phyloP scores from a whole-genome alignment of 768 basidiomycete genomes.

The Rubroboletus pulcherrimus region DNA sequence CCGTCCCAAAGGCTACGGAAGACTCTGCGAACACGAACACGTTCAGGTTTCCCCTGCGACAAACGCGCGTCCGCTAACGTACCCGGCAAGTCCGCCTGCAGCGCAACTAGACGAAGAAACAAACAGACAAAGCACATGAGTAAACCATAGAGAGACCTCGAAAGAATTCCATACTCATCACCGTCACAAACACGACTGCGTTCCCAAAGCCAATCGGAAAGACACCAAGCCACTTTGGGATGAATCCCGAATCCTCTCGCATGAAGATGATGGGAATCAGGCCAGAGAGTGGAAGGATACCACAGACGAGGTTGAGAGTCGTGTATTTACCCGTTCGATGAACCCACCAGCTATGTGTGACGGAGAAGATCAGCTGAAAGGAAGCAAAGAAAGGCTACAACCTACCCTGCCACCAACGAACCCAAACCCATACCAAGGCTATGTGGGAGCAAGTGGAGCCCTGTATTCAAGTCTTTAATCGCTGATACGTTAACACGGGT shows the following conservation, averaged over 20 bases:
- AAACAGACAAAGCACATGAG: neutral
- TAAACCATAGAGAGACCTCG: neutral
- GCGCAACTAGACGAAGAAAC: slow-evolving; percentile 6
- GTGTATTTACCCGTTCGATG: slow-evolving; percentile 13
- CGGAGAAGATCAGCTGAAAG: neutral
- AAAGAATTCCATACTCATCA: slow-evolving; percentile 3
- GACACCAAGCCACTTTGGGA: slow-evolving; percentile 11
- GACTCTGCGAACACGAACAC: slow-evolving; percentile 1
- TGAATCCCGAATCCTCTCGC: slow-evolving; percentile 4
- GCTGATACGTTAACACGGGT: neutral
- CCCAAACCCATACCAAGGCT: slow-evolving; percentile 13
- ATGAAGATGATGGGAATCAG: slow-evolving; percentile 9
- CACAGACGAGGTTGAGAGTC: slow-evolving; percentile 5
- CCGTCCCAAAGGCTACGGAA: neutral
- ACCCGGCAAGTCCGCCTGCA: slow-evolving; percentile 13
- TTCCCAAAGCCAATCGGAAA: slow-evolving; percentile 19
- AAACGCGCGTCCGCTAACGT: neutral
- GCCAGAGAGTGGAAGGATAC: slow-evolving; percentile 11
- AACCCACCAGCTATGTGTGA: slow-evolving; percentile 4
- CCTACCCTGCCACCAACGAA: slow-evolving; percentile 9
- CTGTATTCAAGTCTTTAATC: neutral
- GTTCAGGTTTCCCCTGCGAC: neutral
- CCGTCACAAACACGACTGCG: slow-evolving; percentile 11
- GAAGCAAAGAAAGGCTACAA: neutral
- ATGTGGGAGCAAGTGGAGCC: slow-evolving; percentile 12